These are phyloP conservation scores for Geranium rotundifolium DNA, from an alignment of 345 rosid genomes.

Conservation along the genomic window DNA sequence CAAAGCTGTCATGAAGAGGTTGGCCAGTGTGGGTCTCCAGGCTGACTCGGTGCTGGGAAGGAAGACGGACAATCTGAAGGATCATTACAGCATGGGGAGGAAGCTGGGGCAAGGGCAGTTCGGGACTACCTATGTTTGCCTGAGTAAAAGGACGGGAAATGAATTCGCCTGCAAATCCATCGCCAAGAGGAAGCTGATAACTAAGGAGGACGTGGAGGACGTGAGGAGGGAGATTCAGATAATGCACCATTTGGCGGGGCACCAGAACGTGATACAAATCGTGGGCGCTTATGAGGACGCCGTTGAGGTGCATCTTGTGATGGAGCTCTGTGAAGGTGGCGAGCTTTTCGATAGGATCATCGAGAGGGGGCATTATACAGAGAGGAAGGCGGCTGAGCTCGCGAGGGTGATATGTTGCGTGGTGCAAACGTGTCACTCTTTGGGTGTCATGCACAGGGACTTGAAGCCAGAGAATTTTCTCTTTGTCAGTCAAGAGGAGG, in stretches of 20 bases:
- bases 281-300: constrained; percentile 82
- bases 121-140: constrained; percentile 70
- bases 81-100: constrained; percentile 57
- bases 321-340: constrained; percentile 90
- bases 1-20: constrained; percentile 40
- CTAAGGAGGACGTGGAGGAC: constrained; percentile 68
- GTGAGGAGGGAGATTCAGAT: constrained; percentile 88
- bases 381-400: constrained; percentile 74
- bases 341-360: constrained; percentile 87
- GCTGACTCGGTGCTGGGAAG: constrained; percentile 62
- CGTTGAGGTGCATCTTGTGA: constrained; percentile 68
- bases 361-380: constrained; percentile 72
- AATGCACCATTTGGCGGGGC: constrained; percentile 89
- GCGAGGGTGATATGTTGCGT: constrained; percentile 70
- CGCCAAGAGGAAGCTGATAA: constrained; percentile 64
- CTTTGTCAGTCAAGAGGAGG: constrained; percentile 57
- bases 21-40: constrained; percentile 48
- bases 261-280: constrained; percentile 68
- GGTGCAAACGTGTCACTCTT: constrained; percentile 77
- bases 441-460: constrained; percentile 91
- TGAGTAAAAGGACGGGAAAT: constrained; percentile 48
- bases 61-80: constrained; percentile 65
- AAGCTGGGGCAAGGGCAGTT: constrained; percentile 91
- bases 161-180: constrained; percentile 79
- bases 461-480: constrained; percentile 94